Evolutionary conservation across 345 rosid genomes (phyloP).

Genomic region (Trapa incisa): DNA sequence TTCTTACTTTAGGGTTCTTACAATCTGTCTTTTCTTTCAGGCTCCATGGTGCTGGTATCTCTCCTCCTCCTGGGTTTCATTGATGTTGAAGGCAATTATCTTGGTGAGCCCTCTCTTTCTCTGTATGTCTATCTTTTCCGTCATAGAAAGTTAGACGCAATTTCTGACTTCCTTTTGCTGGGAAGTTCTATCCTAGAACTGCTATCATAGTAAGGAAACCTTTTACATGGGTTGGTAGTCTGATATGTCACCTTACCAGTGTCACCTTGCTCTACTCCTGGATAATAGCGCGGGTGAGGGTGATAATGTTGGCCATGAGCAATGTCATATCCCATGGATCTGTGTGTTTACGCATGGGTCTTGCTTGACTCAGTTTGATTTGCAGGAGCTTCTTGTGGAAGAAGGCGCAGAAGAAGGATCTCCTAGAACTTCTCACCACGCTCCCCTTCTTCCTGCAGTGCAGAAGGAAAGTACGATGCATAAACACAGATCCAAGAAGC

Average conservation of each 20-base stretch:
- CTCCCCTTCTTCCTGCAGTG: slow-evolving; percentile 27
- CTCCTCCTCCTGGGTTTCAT: slow-evolving; percentile 34
- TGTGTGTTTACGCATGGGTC: neutral
- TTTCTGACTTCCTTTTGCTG: too few species aligned
- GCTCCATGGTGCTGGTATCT: slow-evolving; percentile 35
- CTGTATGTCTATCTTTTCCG: neutral
- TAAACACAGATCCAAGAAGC: too few species aligned
- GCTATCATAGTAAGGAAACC: too few species aligned
- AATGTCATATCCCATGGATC: slow-evolving; percentile 16
- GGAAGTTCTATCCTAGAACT: too few species aligned
- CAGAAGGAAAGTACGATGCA: slow-evolving; percentile 13
- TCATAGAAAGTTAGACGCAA: too few species aligned
- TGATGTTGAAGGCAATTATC: slow-evolving; percentile 56
- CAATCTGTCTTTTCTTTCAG: neutral
- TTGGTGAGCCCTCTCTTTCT: slow-evolving; percentile 24
- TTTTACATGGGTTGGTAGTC: too few species aligned
- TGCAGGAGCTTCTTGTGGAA: slow-evolving; percentile 47
- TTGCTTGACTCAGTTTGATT: neutral
- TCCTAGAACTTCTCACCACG: slow-evolving; percentile 41
- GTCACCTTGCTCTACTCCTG: slow-evolving; percentile 50
- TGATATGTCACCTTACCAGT: slow-evolving; percentile 21
- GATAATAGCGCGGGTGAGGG: slow-evolving; percentile 33
- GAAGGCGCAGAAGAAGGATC: slow-evolving; percentile 25
- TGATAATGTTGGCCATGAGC: slow-evolving; percentile 32
- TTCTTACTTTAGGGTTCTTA: neutral